These are phyloP conservation scores for Dalbergia cultrata DNA, from an alignment of 306 rosid species.

Conservation along the genomic window DNA sequence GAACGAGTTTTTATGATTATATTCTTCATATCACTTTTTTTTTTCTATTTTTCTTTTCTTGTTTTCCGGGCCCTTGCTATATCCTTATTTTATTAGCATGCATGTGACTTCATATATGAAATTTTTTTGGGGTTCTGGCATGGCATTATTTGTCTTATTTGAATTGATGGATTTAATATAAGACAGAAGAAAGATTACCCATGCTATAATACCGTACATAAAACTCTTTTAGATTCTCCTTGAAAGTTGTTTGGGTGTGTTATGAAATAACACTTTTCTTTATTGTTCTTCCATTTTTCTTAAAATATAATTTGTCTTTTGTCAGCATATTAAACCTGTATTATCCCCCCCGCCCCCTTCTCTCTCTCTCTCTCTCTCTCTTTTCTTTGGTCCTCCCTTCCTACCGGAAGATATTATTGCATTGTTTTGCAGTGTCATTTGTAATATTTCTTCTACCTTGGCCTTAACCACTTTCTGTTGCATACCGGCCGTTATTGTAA, in stretches of 20 bases:
- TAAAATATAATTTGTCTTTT: conserved; percentile 32
- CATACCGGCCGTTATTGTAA: conserved; percentile 19
- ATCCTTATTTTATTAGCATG: conserved; percentile 10
- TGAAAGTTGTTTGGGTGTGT: conserved; percentile 37
- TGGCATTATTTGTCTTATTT: conserved; percentile 32
- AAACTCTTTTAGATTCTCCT: conserved; percentile 19
- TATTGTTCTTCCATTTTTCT: conserved; percentile 3
- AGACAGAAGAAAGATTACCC: conserved; percentile 41
- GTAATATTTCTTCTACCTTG: conserved; percentile 15
- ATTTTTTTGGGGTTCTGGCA: neutral
- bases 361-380: neutral
- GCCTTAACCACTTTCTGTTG: conserved; percentile 12
- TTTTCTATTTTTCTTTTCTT: neutral
- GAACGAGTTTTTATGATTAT: neutral
- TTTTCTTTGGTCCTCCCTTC: conserved; percentile 5
- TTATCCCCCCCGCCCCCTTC: neutral
- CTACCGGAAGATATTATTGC: conserved; percentile 1
- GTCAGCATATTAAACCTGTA: conserved; percentile 1
- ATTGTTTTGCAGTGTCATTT: conserved; percentile 35
- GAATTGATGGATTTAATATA: conserved; percentile 10
- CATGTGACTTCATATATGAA: conserved; percentile 16
- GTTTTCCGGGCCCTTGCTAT: neutral
- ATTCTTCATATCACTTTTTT: neutral
- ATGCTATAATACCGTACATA: conserved; percentile 21
- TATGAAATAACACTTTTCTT: neutral